Percentiles rank a stretch among this genome's conserved stretches.
Conservation (phyloP, 208 protist genomes). For the Acanthamoeba triangularis region DNA sequence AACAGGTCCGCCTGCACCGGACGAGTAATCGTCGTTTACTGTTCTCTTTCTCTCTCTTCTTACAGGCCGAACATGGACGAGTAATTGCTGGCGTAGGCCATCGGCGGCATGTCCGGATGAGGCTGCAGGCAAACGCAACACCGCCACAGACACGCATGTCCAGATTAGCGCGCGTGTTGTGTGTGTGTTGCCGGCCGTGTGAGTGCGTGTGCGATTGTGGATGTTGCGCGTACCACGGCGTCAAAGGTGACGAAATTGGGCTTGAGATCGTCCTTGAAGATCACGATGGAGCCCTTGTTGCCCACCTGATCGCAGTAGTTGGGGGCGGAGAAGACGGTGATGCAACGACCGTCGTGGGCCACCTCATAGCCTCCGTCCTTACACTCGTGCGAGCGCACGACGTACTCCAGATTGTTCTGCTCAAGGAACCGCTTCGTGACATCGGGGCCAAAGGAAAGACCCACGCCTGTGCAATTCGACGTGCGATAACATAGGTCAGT, state of each 20-base stretch:
- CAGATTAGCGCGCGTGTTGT: background rate
- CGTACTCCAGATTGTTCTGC: slow-evolving; percentile 94
- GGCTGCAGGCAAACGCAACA: slow-evolving; percentile 54
- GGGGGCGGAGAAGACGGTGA: slow-evolving; percentile 99
- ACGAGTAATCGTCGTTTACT: background rate
- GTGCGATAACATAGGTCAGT: background rate
- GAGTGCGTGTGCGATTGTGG: background rate
- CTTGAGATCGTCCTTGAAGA: slow-evolving; percentile 80
- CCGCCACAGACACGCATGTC: background rate
- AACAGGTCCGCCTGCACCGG: no score
- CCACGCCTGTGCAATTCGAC: slow-evolving; percentile 91
- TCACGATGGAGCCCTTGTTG: slow-evolving; percentile 93
- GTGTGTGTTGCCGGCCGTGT: no score
- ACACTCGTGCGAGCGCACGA: slow-evolving; percentile 34
- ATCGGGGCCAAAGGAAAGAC: slow-evolving; percentile 98
- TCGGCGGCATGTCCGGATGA: slow-evolving; percentile 88
- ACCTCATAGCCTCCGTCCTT: slow-evolving; percentile 94
- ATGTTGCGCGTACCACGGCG: slow-evolving; percentile 80
- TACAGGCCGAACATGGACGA: slow-evolving; percentile 65
- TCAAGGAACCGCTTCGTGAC: slow-evolving; percentile 97
- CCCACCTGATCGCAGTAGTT: slow-evolving; percentile 99
- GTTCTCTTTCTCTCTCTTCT: background rate
- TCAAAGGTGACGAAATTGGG: slow-evolving; percentile 85
- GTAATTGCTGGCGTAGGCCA: slow-evolving; percentile 87
- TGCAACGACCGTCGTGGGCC: slow-evolving; percentile 95